Conservation (phyloP, 352 stramenopile genomes). For the Aphanomyces astaci region DNA sequence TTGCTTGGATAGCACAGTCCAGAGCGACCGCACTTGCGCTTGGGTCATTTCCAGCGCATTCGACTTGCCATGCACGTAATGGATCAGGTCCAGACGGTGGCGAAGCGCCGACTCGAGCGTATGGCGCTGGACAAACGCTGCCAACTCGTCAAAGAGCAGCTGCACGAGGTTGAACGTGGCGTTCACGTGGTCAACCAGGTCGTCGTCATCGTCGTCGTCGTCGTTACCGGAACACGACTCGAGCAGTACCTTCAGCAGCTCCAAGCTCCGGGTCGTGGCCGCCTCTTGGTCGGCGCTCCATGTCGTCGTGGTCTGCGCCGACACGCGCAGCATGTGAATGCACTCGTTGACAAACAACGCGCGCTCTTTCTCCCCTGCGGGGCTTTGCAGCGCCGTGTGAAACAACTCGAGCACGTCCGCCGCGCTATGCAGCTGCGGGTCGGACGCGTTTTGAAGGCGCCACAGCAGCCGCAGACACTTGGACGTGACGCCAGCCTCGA, state of each 20-base stretch:
- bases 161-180: conserved; percentile 58
- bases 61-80: conserved; percentile 79
- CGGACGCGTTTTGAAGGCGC: conserved; percentile 48
- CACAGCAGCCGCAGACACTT: conserved; percentile 67
- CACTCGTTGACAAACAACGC: conserved; percentile 15
- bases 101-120: conserved; percentile 64
- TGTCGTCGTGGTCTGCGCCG: neutral
- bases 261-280: conserved; percentile 3
- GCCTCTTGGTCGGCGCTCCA: conserved; percentile 7
- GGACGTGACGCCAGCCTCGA: conserved; percentile 49
- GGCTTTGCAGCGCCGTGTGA: neutral
- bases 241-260: conserved; percentile 82
- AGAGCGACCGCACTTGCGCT: conserved; percentile 65
- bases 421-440: conserved; percentile 28
- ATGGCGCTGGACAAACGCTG: conserved; percentile 59
- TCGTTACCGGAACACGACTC: conserved; percentile 65
- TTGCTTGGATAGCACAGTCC: conserved; percentile 63
- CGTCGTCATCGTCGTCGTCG: conserved; percentile 55
- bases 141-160: conserved; percentile 78
- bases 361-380: neutral
- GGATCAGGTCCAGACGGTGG: conserved; percentile 77
- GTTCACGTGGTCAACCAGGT: conserved; percentile 73
- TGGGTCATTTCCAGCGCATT: conserved; percentile 65
- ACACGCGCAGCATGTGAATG: neutral
- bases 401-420: conserved; percentile 54